Base-by-base conservation (phyloP, 192 early-diverging fungal genomes). In the Coemansia sp. region DNA sequence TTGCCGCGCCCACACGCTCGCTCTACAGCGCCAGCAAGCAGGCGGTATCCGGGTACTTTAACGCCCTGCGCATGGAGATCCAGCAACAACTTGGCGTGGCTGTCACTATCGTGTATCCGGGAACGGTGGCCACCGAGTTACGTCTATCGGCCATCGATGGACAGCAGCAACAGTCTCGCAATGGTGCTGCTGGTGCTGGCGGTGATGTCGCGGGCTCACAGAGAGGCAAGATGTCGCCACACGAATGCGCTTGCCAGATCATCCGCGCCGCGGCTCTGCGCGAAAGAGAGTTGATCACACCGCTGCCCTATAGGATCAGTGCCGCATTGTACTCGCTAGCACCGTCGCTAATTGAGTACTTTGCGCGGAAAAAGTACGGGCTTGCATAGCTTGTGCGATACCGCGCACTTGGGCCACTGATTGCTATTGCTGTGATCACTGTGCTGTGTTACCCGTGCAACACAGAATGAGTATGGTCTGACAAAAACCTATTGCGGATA, bases 41-140 rank as follows among this genome's bases (percentile, higher is more conserved):
- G 65, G 94, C 94, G 0, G 76, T 92, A 5, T 87, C 88, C 32
- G 94, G 92, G 0, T 96, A 90, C 75, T 94, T 96, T 83, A 84
- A 87, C 50, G 82, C 92, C 6, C 67, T 96, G 40, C 85, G 94
- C 1, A 92, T 94, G 69, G 94, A 96, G 69, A 71, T 93, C 5
- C 80, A 72, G 0, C 55, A 17, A 11, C 61, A 60, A 13, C 77
- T 85, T 8, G 88, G 87, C 16, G 85, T 93, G 9, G 80, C 85
- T 38, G 84, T 95, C 6, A 87, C 86, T 13, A 70, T 92, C 4
- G 87, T 85, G 0, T 88, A 88, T 64, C 92, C 92, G 11, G 92
- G 88, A 1, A 91, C 91, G 0, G 92, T 94, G 4, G 87, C 76
- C n/a, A 94, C 92, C 0, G 87, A 88, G 7, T 70, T 94, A 51